phyloP scores from a whole-genome alignment of 2,329 filamentous ascomycete genomes.

The Westerdykella ornata region DNA sequence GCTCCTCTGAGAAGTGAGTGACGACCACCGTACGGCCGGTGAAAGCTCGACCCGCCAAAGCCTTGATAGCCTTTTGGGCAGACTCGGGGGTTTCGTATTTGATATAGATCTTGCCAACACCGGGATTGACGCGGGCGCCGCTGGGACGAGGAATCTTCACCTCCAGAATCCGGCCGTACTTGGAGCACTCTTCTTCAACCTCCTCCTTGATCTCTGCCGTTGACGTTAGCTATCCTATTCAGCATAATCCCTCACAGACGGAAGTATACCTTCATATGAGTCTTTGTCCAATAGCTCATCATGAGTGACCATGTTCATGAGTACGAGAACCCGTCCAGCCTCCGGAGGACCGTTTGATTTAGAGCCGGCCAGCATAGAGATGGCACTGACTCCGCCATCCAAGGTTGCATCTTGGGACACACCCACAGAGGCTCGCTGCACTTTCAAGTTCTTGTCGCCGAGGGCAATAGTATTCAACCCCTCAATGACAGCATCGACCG shows the following conservation, averaged over 20 bases:
- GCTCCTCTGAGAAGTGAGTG: conserved; percentile 96
- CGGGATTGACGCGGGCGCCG: conserved; percentile 74
- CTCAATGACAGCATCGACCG: conserved; percentile 80
- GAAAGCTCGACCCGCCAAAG: conserved; percentile 93
- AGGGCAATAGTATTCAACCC: conserved; percentile 91
- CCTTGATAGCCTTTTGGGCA: conserved; percentile 75
- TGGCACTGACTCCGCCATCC: conserved; percentile 94
- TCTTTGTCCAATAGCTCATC: conserved; percentile 92
- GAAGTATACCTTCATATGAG: conserved; percentile 76
- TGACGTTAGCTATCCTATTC: conserved; percentile 32
- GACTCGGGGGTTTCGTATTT: conserved; percentile 77
- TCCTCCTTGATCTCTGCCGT: conserved; percentile 87
- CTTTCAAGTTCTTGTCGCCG: conserved; percentile 77
- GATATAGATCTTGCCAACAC: conserved; percentile 96
- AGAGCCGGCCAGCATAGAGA: conserved; percentile 94
- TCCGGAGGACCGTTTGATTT: conserved; percentile 66
- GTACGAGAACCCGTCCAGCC: conserved; percentile 75
- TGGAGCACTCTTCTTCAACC: conserved; percentile 83
- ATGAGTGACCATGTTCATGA: conserved; percentile 97
- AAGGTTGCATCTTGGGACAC: conserved; percentile 86
- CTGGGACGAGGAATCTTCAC: conserved; percentile 87
- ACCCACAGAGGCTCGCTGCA: conserved; percentile 83
- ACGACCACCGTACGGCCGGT: conserved; percentile 92
- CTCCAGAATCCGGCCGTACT: conserved; percentile 79
- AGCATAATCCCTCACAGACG: background rate